Percentiles rank a stretch among this genome's conserved stretches.
Conservation (phyloP, 768 basidiomycete species). For the Rhizopogon vinicolor region DNA sequence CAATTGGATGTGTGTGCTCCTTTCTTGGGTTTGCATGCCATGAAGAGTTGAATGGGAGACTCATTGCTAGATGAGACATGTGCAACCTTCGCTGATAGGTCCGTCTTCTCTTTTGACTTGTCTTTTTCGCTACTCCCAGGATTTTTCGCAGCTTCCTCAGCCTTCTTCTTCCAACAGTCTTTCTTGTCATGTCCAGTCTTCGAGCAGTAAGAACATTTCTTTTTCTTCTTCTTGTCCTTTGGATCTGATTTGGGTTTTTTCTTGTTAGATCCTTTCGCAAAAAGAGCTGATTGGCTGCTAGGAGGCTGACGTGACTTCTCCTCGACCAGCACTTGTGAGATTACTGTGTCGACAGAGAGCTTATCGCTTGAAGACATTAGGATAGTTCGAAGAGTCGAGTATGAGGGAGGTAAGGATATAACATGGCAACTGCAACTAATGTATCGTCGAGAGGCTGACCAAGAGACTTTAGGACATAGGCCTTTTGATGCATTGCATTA, state of each 20-base stretch:
- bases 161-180: not conserved
- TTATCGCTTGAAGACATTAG: conserved; percentile 9
- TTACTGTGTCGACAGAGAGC: not conserved
- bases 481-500: conserved; percentile 13
- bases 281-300: not conserved
- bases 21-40: too few species aligned
- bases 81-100: too few species aligned
- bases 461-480: conserved; percentile 9
- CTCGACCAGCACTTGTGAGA: not conserved
- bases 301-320: not conserved
- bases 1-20: too few species aligned
- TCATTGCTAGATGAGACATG: too few species aligned
- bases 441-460: conserved; percentile 13
- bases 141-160: not conserved
- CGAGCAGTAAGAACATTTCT: too few species aligned
- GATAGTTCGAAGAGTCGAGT: conserved; percentile 15
- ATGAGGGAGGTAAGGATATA: conserved; percentile 14
- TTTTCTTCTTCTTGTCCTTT: not conserved
- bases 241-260: not conserved
- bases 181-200: not conserved
- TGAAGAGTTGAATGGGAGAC: too few species aligned
- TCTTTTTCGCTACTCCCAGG: not conserved
- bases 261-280: not conserved
- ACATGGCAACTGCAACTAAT: conserved; percentile 16
- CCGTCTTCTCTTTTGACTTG: not conserved